These are phyloP conservation scores for Trichoderma virens DNA, from an alignment of 495 filamentous ascomycete genomes.

Conservation along the genomic window DNA sequence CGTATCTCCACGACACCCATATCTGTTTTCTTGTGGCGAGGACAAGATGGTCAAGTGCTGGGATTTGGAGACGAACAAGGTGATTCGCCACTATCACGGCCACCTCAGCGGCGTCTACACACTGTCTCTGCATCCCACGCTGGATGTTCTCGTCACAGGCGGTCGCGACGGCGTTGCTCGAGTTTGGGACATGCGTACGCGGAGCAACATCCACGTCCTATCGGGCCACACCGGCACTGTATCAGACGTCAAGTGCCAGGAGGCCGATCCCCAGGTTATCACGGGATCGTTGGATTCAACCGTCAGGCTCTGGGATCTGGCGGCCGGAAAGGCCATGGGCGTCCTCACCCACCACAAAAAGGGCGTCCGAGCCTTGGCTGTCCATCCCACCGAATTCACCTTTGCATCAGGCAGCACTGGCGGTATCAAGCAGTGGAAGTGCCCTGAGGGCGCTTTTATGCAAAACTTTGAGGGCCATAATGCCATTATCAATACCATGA, in stretches of 20 bases:
- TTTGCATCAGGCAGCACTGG: constrained; percentile 87
- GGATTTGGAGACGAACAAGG: constrained; percentile 98
- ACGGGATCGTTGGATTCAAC: constrained; percentile 85
- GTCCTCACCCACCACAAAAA: constrained; percentile 98
- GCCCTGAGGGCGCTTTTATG: constrained; percentile 97
- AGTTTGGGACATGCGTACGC: constrained; percentile 98
- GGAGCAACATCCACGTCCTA: constrained; percentile 91
- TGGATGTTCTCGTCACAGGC: constrained; percentile 91
- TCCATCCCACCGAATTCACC: constrained; percentile 91
- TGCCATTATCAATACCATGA: constrained; percentile 89
- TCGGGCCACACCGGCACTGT: constrained; percentile 85
- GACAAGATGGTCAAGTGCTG: constrained; percentile 99
- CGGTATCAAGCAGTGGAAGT: constrained; percentile 99
- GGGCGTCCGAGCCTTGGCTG: constrained; percentile 76
- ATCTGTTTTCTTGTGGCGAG: constrained; percentile 95
- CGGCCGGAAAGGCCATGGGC: constrained; percentile 91
- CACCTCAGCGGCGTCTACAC: constrained; percentile 96
- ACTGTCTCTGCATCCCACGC: constrained; percentile 79
- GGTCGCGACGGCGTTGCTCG: constrained; percentile 89
- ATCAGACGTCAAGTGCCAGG: constrained; percentile 83
- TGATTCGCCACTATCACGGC: constrained; percentile 97
- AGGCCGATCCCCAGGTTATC: constrained; percentile 94
- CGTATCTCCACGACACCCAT: constrained; percentile 89
- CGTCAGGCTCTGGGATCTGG: constrained; percentile 91
- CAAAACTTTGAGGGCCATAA: constrained; percentile 98